Evolutionary conservation across 441 rosid genomes (phyloP).

Genomic region (Melastoma candidum): DNA sequence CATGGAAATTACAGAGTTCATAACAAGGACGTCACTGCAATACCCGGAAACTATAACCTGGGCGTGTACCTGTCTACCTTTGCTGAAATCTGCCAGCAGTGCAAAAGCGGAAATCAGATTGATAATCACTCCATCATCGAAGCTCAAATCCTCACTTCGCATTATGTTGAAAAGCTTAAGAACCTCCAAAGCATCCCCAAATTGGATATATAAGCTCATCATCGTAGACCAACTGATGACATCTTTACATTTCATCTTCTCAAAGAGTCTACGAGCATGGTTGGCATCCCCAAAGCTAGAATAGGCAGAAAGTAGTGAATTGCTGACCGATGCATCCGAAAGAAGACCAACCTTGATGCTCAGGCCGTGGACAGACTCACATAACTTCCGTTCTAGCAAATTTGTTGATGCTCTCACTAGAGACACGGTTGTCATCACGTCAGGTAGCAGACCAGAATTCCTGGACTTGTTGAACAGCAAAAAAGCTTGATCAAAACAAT

Average conservation of each 20-base stretch:
- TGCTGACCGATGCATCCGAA: conserved; percentile 20
- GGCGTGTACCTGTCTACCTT: conserved; percentile 34
- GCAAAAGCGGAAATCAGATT: conserved; percentile 29
- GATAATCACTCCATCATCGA: conserved; percentile 23
- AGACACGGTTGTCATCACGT: conserved; percentile 18
- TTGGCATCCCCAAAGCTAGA: conserved; percentile 25
- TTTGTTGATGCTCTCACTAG: conserved; percentile 20
- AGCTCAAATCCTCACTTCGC: conserved; percentile 13
- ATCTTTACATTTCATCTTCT: conserved; percentile 24
- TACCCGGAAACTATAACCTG: conserved; percentile 24
- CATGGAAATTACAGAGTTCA: conserved; percentile 32
- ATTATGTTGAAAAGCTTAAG: conserved; percentile 20
- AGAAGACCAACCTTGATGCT: conserved; percentile 24
- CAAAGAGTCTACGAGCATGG: conserved; percentile 21
- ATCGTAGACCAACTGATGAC: conserved; percentile 33
- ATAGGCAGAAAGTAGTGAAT: conserved; percentile 30
- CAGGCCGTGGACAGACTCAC: conserved; percentile 24
- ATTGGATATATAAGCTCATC: conserved; percentile 27
- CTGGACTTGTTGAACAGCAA: conserved; percentile 21
- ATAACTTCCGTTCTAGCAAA: conserved; percentile 18
- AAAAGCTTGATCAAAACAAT: conserved; percentile 21
- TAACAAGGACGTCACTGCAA: conserved; percentile 19
- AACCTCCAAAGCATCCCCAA: conserved; percentile 23
- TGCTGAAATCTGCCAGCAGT: conserved; percentile 25
- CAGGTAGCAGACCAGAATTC: conserved; percentile 22